Conservation (phyloP, 2,329 filamentous ascomycete genomes). For the Coniella lustricola region DNA sequence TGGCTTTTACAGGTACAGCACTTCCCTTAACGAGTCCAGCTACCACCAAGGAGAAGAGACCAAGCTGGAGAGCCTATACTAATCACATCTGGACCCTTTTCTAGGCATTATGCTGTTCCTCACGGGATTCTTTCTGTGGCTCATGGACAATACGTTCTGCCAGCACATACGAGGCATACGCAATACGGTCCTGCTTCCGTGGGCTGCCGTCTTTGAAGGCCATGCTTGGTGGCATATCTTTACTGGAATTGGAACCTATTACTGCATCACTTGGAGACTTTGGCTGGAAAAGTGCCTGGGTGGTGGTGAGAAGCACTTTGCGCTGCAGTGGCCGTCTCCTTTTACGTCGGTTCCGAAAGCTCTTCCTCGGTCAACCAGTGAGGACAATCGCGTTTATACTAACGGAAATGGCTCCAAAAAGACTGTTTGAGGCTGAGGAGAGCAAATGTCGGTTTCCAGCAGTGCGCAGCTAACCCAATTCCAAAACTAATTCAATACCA, state of each 20-base stretch:
- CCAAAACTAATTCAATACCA: too few relatives aligned
- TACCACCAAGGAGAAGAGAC: not conserved
- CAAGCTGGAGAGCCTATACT: too few relatives aligned
- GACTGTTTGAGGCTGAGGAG: not conserved
- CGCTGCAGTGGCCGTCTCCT: conserved; percentile 60
- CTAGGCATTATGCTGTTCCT: conserved; percentile 65
- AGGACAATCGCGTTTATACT: not conserved
- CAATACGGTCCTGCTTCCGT: conserved; percentile 64
- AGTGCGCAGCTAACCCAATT: too few relatives aligned
- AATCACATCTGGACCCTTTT: too few relatives aligned
- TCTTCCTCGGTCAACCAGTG: conserved; percentile 20
- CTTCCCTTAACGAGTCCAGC: conserved; percentile 21
- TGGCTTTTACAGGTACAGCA: conserved; percentile 51
- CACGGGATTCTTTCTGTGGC: conserved; percentile 71
- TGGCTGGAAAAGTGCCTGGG: conserved; percentile 75
- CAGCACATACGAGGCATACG: conserved; percentile 57
- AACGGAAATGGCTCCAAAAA: conserved; percentile 6
- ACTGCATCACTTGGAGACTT: conserved; percentile 77
- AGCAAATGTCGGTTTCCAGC: too few relatives aligned
- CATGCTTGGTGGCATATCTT: conserved; percentile 65
- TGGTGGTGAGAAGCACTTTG: conserved; percentile 63
- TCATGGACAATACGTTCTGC: conserved; percentile 72
- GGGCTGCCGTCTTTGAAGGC: conserved; percentile 63
- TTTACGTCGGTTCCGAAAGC: conserved; percentile 47
- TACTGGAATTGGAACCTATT: conserved; percentile 77